Conservation (phyloP, 2,329 filamentous ascomycete species). For the Parastagonospora avenae region DNA sequence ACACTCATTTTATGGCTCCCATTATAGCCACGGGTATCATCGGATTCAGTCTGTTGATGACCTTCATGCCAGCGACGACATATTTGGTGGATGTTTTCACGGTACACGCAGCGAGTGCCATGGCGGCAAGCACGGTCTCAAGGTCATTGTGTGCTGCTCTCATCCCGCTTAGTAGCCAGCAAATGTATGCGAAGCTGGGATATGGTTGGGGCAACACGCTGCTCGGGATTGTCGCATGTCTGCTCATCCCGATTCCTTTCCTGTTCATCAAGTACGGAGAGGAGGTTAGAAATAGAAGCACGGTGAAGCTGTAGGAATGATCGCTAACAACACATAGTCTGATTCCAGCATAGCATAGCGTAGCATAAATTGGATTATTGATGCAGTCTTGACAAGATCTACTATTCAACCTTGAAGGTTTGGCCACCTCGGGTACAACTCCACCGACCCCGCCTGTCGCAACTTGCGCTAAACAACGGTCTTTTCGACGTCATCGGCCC, state of each 20-base stretch:
- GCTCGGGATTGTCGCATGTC: constrained; percentile 41
- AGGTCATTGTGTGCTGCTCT: constrained; percentile 46
- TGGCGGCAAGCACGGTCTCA: constrained; percentile 50
- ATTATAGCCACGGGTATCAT: constrained; percentile 41
- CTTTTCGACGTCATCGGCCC: constrained; percentile 3
- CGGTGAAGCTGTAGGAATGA: constrained; percentile 30
- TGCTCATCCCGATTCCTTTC: constrained; percentile 42
- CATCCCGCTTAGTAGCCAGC: constrained; percentile 46
- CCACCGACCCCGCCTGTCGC: neutral
- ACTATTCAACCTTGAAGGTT: no score
- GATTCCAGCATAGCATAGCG: no score
- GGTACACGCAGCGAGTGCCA: constrained; percentile 48
- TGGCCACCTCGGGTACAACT: constrained; percentile 1
- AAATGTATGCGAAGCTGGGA: constrained; percentile 48
- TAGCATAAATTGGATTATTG: no score
- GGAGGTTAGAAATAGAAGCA: constrained; percentile 31
- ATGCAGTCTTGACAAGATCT: no score
- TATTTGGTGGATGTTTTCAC: constrained; percentile 52
- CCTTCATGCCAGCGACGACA: constrained; percentile 46
- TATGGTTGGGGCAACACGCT: constrained; percentile 49
- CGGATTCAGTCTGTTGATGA: constrained; percentile 43
- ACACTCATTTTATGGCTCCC: constrained; percentile 46
- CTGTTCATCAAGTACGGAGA: constrained; percentile 45
- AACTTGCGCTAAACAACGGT: neutral
- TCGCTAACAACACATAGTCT: no score